Conservation (phyloP, 1,139 yeast genomes). For the Candida gigantensis region DNA sequence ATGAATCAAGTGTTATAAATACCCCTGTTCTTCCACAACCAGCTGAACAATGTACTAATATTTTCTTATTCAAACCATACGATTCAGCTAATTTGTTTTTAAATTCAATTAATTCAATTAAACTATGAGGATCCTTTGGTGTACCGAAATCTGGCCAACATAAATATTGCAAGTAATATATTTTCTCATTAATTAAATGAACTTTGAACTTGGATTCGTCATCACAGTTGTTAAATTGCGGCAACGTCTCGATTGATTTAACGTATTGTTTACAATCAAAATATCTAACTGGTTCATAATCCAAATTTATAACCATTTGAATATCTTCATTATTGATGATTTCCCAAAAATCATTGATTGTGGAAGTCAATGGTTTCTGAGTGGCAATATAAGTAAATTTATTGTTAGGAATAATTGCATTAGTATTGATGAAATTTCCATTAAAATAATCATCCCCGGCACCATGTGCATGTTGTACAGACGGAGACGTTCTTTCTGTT, state of each 20-base stretch:
- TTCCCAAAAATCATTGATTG: slow-evolving; percentile 47
- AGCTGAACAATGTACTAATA: slow-evolving; percentile 74
- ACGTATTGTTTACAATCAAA: slow-evolving; percentile 2
- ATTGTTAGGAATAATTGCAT: slow-evolving; percentile 17
- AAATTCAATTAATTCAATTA: slow-evolving; percentile 52
- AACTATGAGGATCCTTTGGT: slow-evolving; percentile 53
- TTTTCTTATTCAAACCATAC: slow-evolving; percentile 22
- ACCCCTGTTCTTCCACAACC: slow-evolving; percentile 95
- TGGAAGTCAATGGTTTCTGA: slow-evolving; percentile 42
- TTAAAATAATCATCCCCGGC: slow-evolving; percentile 43
- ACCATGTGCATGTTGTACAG: slow-evolving; percentile 6
- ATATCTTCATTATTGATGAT: slow-evolving; percentile 54
- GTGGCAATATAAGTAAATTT: slow-evolving; percentile 42
- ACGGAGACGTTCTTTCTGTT: slow-evolving; percentile 1
- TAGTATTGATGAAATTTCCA: slow-evolving; percentile 37
- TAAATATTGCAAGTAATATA: slow-evolving; percentile 69
- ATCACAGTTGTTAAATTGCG: too few relatives aligned
- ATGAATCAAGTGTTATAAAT: slow-evolving; percentile 57
- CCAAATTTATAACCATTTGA: slow-evolving; percentile 69
- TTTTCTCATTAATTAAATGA: slow-evolving; percentile 22
- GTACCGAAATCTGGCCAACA: slow-evolving; percentile 86
- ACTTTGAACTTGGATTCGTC: too few relatives aligned
- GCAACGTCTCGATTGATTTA: slow-evolving; percentile 2
- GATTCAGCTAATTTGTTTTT: slow-evolving; percentile 41
- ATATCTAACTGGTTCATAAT: slow-evolving; percentile 33